A percentile compares a stretch with the other conserved stretches of the same genome.
phyloP scores from a whole-genome alignment of 2,329 filamentous ascomycete species.

The Colletotrichum trifolii region DNA sequence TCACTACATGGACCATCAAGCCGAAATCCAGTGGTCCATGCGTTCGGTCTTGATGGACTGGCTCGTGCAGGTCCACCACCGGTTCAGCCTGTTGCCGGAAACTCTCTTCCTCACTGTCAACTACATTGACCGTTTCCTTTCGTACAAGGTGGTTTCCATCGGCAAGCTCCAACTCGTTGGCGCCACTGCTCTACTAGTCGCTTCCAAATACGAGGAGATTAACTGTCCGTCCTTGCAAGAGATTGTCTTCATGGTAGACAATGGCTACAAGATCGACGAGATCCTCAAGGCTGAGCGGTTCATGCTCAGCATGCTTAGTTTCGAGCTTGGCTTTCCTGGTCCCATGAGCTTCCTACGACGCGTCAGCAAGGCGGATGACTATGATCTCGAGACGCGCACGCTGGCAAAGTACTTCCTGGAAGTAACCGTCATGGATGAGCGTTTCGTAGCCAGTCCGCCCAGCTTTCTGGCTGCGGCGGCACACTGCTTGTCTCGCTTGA shows the following conservation, averaged over 20 bases:
- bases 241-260: constrained; percentile 98
- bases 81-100: constrained; percentile 91
- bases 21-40: constrained; percentile 99
- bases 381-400: constrained; percentile 94
- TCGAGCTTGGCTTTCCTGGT: constrained; percentile 97
- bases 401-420: constrained; percentile 98
- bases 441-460: constrained; percentile 90
- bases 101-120: constrained; percentile 96
- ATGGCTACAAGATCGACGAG: constrained; percentile 88
- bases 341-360: constrained; percentile 98
- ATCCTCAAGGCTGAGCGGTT: constrained; percentile 97
- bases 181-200: constrained; percentile 93
- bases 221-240: constrained; percentile 95
- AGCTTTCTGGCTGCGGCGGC: constrained; percentile 93
- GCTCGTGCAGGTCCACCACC: constrained; percentile 94
- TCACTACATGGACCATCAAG: constrained; percentile 96
- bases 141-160: constrained; percentile 92
- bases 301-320: constrained; percentile 96
- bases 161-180: constrained; percentile 96
- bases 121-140: constrained; percentile 96
- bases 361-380: constrained; percentile 98
- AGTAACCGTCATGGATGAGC: constrained; percentile 96
- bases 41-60: constrained; percentile 97
- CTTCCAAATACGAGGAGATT: constrained; percentile 98
- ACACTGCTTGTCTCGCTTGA: constrained; percentile 88